phyloP scores from a whole-genome alignment of 108 stramenopile genomes.

The Licmophora abbreviata region DNA sequence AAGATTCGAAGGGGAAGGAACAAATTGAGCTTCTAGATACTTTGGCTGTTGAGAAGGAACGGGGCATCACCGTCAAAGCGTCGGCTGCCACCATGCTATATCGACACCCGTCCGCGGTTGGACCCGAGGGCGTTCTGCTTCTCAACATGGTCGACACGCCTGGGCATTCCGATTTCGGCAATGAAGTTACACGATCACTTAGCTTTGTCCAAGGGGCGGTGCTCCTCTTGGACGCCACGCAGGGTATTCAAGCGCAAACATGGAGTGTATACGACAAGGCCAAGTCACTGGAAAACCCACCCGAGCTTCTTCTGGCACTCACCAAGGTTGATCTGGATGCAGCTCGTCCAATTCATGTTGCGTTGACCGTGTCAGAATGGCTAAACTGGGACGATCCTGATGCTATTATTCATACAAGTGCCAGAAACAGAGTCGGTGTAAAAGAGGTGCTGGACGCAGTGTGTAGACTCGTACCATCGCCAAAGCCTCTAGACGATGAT shows the following conservation, averaged over 20 bases:
- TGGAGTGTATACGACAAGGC: slow-evolving; percentile 94
- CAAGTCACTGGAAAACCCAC: slow-evolving; percentile 40
- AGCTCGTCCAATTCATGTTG: slow-evolving; percentile 73
- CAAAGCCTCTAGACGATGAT: slow-evolving; percentile 44
- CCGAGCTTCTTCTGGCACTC: slow-evolving; percentile 69
- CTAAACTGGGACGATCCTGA: slow-evolving; percentile 78
- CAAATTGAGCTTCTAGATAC: slow-evolving; percentile 93
- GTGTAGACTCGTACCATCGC: slow-evolving; percentile 66
- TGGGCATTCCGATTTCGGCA: slow-evolving; percentile 94
- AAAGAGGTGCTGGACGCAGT: slow-evolving; percentile 58
- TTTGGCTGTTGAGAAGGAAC: slow-evolving; percentile 88
- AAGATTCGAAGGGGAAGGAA: no score
- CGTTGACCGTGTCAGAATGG: slow-evolving; percentile 80
- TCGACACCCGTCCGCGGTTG: slow-evolving; percentile 64
- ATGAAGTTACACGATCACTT: slow-evolving; percentile 88
- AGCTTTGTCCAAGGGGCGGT: slow-evolving; percentile 95
- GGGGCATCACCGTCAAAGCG: slow-evolving; percentile 97
- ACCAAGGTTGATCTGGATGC: slow-evolving; percentile 96
- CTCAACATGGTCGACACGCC: slow-evolving; percentile 96
- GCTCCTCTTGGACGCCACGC: slow-evolving; percentile 84
- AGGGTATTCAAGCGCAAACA: slow-evolving; percentile 98
- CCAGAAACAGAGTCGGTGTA: slow-evolving; percentile 73
- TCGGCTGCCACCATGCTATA: slow-evolving; percentile 96
- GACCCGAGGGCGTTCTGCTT: slow-evolving; percentile 58
- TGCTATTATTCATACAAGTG: slow-evolving; percentile 80